Evolutionary conservation across 2,329 filamentous ascomycete species (phyloP).

Genomic region (Cephalotrichum gorgonifer): DNA sequence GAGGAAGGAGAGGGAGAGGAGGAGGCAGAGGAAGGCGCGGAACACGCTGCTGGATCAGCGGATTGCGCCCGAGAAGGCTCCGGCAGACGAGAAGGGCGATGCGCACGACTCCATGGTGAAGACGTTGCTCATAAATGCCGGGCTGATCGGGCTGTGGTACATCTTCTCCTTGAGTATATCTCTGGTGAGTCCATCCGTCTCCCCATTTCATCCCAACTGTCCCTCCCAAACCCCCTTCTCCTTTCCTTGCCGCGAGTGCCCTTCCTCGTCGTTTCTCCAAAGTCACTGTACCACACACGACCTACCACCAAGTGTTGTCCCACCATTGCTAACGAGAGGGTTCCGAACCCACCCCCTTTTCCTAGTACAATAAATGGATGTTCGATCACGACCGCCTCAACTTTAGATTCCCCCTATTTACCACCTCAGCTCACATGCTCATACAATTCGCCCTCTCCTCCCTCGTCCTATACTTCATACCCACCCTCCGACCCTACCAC

Average conservation of each 20-base stretch:
- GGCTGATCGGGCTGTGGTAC: constrained; percentile 80
- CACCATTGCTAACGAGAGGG: background rate
- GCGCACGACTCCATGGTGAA: constrained; percentile 65
- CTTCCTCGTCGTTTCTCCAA: too few species aligned
- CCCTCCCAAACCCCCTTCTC: background rate
- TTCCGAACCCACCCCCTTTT: background rate
- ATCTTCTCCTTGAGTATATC: constrained; percentile 89
- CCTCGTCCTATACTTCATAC: constrained; percentile 70
- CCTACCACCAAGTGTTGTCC: too few species aligned
- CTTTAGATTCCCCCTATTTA: constrained; percentile 92
- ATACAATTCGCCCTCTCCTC: constrained; percentile 80
- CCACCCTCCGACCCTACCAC: constrained; percentile 63
- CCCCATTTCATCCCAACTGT: background rate
- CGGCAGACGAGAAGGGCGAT: constrained; percentile 63
- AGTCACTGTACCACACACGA: too few species aligned
- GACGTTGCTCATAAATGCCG: constrained; percentile 61
- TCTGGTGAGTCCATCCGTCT: constrained; percentile 53
- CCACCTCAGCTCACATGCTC: constrained; percentile 88
- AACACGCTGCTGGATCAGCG: constrained; percentile 62
- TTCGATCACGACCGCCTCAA: constrained; percentile 77
- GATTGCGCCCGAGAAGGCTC: constrained; percentile 50
- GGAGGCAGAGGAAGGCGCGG: constrained; percentile 54
- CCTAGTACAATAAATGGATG: constrained; percentile 99
- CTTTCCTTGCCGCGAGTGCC: background rate
- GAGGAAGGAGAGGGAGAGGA: constrained; percentile 57